Conservation (phyloP, 202 grass and related monocot genomes). For the Zoysia matrella region DNA sequence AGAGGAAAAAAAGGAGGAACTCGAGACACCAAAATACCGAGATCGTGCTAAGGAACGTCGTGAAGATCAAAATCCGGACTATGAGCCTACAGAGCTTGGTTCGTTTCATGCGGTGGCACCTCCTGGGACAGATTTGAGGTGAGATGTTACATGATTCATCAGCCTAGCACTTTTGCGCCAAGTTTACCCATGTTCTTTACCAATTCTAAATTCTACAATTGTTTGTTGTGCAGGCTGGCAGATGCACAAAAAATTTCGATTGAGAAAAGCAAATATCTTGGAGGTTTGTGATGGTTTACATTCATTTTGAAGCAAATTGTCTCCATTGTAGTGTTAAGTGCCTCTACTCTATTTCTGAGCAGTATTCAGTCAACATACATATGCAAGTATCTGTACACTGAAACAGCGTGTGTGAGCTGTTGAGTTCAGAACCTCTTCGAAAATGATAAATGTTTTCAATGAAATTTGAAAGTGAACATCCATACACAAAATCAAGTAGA, state of each 20-base stretch:
- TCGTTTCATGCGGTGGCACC: conserved; percentile 99
- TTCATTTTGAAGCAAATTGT: neutral
- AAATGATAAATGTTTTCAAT: conserved; percentile 6
- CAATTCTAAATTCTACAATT: conserved; percentile 20
- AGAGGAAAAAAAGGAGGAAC: conserved; percentile 97
- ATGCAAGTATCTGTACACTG: neutral
- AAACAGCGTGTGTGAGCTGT: neutral
- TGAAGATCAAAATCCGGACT: conserved; percentile 99
- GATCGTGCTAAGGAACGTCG: conserved; percentile 98
- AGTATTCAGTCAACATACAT: neutral
- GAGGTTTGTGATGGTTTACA: conserved; percentile 62
- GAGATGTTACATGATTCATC: conserved; percentile 29
- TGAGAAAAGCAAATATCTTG: conserved; percentile 99
- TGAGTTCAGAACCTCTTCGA: neutral
- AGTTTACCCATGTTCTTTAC: conserved; percentile 28
- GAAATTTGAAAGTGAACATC: conserved; percentile 20
- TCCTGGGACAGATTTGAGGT: conserved; percentile 94
- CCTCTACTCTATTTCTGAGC: neutral
- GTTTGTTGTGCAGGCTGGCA: conserved; percentile 55
- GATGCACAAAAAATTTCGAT: conserved; percentile 97
- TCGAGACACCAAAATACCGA: conserved; percentile 75
- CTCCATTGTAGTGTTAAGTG: neutral
- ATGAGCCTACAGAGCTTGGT: conserved; percentile 94
- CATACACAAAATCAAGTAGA: conserved; percentile 10
- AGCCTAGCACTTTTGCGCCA: conserved; percentile 14